These are phyloP conservation scores for Tranzscheliella williamsii DNA, from an alignment of 1,284 basidiomycete species.

Conservation along the genomic window DNA sequence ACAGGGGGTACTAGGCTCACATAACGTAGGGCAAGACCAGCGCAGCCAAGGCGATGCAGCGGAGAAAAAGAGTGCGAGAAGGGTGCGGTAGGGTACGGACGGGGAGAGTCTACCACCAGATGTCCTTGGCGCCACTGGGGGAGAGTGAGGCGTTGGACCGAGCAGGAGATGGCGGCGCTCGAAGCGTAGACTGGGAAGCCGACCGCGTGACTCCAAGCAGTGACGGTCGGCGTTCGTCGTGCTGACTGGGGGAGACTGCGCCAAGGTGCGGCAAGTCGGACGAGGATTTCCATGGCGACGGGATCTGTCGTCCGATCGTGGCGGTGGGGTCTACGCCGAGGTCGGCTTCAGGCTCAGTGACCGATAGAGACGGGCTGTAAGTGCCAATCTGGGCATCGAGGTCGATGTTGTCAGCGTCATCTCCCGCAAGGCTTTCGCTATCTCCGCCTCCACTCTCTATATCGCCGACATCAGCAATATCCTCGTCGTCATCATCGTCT, in stretches of 20 bases:
- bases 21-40: too few species aligned
- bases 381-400: background rate
- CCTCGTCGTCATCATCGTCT: constrained; percentile 12
- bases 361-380: background rate
- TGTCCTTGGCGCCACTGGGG: constrained; percentile 1
- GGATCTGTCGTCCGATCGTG: too few species aligned
- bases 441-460: constrained; percentile 5
- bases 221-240: background rate
- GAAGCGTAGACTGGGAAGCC: background rate
- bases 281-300: background rate
- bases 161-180: background rate
- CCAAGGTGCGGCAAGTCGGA: background rate
- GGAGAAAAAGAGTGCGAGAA: background rate
- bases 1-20: too few species aligned
- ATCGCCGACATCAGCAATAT: constrained; percentile 2
- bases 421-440: background rate
- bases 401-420: background rate
- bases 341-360: too few species aligned
- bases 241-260: too few species aligned
- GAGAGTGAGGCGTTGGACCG: background rate
- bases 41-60: too few species aligned
- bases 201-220: background rate
- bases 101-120: constrained; percentile 1
- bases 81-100: background rate
- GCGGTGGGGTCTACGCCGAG: too few species aligned